Base-by-base conservation (phyloP, 2,329 filamentous ascomycete species). In the Apiospora saccharicola region DNA sequence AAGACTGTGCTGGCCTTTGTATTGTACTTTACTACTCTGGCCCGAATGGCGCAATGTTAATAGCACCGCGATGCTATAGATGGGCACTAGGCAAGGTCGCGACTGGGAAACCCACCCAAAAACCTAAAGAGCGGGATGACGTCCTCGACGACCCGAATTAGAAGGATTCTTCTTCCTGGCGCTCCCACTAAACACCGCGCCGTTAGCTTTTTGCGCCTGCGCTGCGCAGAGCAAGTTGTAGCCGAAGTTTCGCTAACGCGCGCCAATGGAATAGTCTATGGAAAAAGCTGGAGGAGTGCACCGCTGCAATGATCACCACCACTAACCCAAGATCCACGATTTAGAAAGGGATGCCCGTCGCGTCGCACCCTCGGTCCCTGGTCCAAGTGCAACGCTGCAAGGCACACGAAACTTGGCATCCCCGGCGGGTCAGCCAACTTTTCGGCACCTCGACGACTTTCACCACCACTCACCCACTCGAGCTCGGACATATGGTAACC, bases 321-420 rank as follows among this genome's bases (percentile, higher is more conserved):
- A 64, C 34, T 41, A 41, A 12, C 8, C 53, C 19, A 30, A 10
- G 57, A 41, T 64, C 57, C 34, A 24, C 57, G 22, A 41, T 10
- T 41, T 8, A 10, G 19, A 49, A 34, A 22, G 57, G 41, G 41
- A 64, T 14, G 30, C 16, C 53, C 34, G 57, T 64, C 22, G 37
- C 46, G 46, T 49, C n/a, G 53, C 57, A 37, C 22, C 22, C 19
- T 64, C 22, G 10, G 34, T 64, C 34, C 57, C 57, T 64, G 57
- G 57, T 37, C 57, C n/a, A 41, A 41, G 16, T 64, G 57, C 22
- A 64, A 64, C 57, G 57, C 57, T 64, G 57, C 57, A 19, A 64
- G 57, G 57, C 34, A 64, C 57, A n/a, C 53, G 57, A 64, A 64
- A 64, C 57, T 64, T 64, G 57, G 57, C 57, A 64, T 64, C 57